Percentiles rank a stretch among this genome's conserved stretches.
phyloP scores from a whole-genome alignment of 2,329 filamentous ascomycete species.

The Hypocrella siamensis region DNA sequence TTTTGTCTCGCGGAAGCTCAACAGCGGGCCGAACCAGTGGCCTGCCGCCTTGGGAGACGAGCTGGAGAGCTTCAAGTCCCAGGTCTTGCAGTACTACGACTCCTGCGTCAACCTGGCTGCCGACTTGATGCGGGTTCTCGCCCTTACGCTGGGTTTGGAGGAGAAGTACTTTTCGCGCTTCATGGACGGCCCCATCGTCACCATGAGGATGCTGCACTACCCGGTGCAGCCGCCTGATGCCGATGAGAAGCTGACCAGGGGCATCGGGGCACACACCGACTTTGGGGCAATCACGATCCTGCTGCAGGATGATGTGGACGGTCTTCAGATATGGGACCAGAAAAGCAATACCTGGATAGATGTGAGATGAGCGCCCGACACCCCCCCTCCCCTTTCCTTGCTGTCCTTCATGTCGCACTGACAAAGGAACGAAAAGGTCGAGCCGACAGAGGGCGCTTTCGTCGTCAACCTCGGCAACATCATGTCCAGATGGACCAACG shows the following conservation, averaged over 20 bases:
- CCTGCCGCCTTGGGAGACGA: constrained; percentile 17
- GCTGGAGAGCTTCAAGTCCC: constrained; percentile 17
- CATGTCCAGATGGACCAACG: constrained; percentile 32
- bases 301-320: constrained; percentile 32
- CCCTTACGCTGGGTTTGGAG: constrained; percentile 23
- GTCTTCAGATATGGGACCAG: constrained; percentile 33
- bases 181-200: constrained; percentile 24
- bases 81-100: constrained; percentile 23
- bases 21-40: constrained; percentile 27
- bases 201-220: constrained; percentile 32
- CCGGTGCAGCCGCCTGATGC: constrained; percentile 22
- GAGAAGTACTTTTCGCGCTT: constrained; percentile 27
- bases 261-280: constrained; percentile 36
- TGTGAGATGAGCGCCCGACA: constrained; percentile 7
- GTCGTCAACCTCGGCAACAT: constrained; percentile 38
- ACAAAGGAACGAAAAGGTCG: constrained; percentile 12
- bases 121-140: constrained; percentile 24
- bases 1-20: constrained; percentile 23
- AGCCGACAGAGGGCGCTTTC: constrained; percentile 27
- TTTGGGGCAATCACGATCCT: constrained; percentile 41
- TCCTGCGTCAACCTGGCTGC: constrained; percentile 22
- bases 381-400: not conserved
- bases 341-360: constrained; percentile 26
- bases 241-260: constrained; percentile 16
- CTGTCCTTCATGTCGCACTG: not conserved